Evolutionary conservation across 371 early-diverging fungal species (phyloP), one percentile per base, ranked within the genome.

Genomic region (Amoeboaphelidium protococcarum): DNA sequence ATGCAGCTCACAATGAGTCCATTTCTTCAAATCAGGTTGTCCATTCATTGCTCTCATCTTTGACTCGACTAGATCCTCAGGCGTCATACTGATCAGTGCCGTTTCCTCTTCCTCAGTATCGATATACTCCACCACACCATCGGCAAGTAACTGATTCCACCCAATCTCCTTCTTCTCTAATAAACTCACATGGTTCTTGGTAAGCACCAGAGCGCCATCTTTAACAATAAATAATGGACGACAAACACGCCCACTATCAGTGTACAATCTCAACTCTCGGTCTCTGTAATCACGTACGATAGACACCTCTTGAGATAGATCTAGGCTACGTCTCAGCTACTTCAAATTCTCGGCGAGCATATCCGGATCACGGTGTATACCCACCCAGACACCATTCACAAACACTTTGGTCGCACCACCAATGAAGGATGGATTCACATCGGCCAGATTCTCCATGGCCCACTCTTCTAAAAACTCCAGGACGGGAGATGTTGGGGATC

Each of bases 1-100:
- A 62, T 99, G 97, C 63, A 99, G 91, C 65, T 99, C 99, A 65
- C 95, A 91, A 64, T 99, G 99, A 23, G 98, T 97, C 75, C 83
- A 92, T 3, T 78, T 75, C 25, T 74, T 67, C 3, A 76, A 65
- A 42, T 75, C 70, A 89, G 57, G 98, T 99, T n/a, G n/a, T 16
- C 16, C 25, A 25, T 46, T 25, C 24, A 26, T 23, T 4, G 25
- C 13, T 43, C n/a, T 27, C 41, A 41, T 58, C 50, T 25, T 50
- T 20, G 56, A 50, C 25, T 50, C 52, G n/a, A 58, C 27, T 47
- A 91, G 59, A 59, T 91, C 94, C 42, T 80, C 80, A 10, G 84
- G 83, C 4, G 82, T 74, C 87, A 96, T 89, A 59, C 82, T 83
- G 57, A 95, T 90, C 77, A 95, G 77, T 41, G 77, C 71, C 2